Conservation (phyloP, 345 rosid genomes). For the Mangifera indica region DNA sequence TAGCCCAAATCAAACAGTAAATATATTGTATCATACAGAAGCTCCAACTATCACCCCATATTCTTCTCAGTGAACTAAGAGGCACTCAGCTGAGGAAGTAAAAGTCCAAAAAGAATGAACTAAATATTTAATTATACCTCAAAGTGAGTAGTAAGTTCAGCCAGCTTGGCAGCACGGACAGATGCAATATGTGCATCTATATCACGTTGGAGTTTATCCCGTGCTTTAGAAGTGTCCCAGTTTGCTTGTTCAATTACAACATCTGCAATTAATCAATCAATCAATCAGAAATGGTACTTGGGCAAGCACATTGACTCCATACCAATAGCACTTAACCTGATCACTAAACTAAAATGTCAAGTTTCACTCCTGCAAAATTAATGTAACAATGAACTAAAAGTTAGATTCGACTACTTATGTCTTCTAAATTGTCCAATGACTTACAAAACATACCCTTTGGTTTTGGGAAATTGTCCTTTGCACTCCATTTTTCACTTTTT, state of each 20-base stretch:
- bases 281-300: not conserved
- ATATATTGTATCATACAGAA: not conserved
- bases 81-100: not conserved
- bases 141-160: conserved; percentile 67
- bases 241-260: conserved; percentile 80
- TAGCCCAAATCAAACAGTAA: not conserved
- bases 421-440: not conserved
- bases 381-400: not conserved
- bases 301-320: not conserved
- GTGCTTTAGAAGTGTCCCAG: conserved; percentile 80
- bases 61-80: not conserved
- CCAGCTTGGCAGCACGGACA: conserved; percentile 74
- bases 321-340: conserved; percentile 2
- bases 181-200: conserved; percentile 80
- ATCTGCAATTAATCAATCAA: conserved; percentile 51
- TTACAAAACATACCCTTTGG: not conserved
- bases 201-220: conserved; percentile 82
- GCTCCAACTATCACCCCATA: no score
- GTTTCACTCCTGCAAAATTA: not conserved
- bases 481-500: not conserved
- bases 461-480: not conserved
- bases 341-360: not conserved
- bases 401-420: not conserved
- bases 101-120: not conserved
- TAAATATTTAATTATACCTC: conserved; percentile 51